These are phyloP conservation scores for Cardamine occulta DNA, from an alignment of 345 rosid genomes.

Conservation along the genomic window DNA sequence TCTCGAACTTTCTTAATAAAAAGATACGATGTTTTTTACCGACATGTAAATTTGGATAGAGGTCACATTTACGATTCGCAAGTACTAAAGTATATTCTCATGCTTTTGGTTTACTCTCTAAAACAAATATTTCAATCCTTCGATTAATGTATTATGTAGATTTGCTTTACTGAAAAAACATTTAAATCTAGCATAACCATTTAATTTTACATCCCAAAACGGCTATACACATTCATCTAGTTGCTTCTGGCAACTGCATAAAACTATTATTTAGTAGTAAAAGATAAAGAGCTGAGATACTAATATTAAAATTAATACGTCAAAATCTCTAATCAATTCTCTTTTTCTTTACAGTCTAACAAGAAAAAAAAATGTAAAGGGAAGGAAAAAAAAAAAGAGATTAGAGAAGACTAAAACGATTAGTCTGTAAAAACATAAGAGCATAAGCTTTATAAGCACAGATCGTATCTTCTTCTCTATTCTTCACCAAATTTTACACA, in stretches of 20 bases:
- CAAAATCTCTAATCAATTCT: slow-evolving; percentile 28
- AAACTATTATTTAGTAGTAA: background rate
- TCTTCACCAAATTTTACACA: slow-evolving; percentile 48
- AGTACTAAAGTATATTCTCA: too few relatives aligned
- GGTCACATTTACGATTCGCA: too few relatives aligned
- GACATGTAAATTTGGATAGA: too few relatives aligned
- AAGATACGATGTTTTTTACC: too few relatives aligned
- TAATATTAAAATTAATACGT: background rate
- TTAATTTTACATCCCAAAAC: background rate
- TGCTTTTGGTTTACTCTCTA: too few relatives aligned
- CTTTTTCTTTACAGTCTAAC: slow-evolving; percentile 32
- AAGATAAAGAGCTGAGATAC: slow-evolving; percentile 15
- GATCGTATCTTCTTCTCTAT: slow-evolving; percentile 22
- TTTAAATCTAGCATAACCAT: too few relatives aligned
- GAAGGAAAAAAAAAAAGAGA: background rate
- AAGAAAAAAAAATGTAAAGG: background rate
- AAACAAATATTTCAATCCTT: too few relatives aligned
- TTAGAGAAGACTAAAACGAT: slow-evolving; percentile 26
- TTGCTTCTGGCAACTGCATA: background rate
- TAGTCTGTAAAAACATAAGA: slow-evolving; percentile 25
- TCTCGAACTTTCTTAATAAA: too few relatives aligned
- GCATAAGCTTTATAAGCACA: background rate
- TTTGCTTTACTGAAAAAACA: too few relatives aligned
- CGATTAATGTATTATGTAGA: too few relatives aligned
- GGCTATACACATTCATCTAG: background rate